A percentile compares a stretch with the other conserved stretches of the same genome.
Evolutionary conservation across 805 yeast species (phyloP).

Genomic region (Candida michaelii): DNA sequence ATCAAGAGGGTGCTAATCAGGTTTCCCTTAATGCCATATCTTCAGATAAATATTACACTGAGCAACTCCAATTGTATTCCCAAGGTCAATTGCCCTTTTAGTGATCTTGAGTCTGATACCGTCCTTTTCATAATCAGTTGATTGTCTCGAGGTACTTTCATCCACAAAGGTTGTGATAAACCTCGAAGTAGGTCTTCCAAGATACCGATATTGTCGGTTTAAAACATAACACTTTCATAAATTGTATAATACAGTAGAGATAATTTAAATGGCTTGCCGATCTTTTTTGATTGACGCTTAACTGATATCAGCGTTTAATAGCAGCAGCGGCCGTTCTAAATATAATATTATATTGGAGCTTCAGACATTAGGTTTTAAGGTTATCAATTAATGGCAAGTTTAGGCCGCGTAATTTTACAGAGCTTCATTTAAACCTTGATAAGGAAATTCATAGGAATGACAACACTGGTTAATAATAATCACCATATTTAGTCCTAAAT

Average conservation of each 20-base stretch:
- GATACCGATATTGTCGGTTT: constrained; percentile 1
- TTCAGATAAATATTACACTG: constrained; percentile 2
- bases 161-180: constrained; percentile 1
- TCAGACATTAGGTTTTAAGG: too few relatives aligned
- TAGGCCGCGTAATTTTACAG: too few relatives aligned
- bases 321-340: too few relatives aligned
- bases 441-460: too few relatives aligned
- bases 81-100: neutral
- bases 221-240: constrained; percentile 1
- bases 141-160: neutral
- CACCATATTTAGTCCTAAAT: too few relatives aligned
- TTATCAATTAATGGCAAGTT: too few relatives aligned
- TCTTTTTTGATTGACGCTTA: neutral
- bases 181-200: constrained; percentile 1
- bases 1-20: neutral
- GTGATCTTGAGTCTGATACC: neutral
- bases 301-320: too few relatives aligned
- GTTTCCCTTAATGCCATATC: constrained; percentile 1
- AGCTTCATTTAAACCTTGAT: too few relatives aligned
- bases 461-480: too few relatives aligned
- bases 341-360: too few relatives aligned
- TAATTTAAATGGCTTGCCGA: neutral
- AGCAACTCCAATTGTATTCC: neutral
- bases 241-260: constrained; percentile 1
- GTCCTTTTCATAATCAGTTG: constrained; percentile 3